phyloP scores from a whole-genome alignment of 2,329 filamentous ascomycete species.

The Hypoxylon sp. region DNA sequence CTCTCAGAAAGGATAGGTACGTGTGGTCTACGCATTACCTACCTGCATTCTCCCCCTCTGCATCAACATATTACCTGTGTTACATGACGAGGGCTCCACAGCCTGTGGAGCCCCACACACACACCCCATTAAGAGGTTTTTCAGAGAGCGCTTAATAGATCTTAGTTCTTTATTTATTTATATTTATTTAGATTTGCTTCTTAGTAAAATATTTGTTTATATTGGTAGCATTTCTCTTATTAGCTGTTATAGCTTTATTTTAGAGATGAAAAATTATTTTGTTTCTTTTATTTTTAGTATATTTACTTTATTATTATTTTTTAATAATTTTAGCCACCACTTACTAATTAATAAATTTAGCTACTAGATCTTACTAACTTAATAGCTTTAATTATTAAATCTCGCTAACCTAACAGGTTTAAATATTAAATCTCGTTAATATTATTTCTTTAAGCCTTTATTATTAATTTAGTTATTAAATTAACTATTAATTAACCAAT shows the following conservation, averaged over 20 bases:
- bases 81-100: too few species aligned
- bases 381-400: too few species aligned
- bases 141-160: too few species aligned
- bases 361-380: neutral
- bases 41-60: constrained; percentile 30
- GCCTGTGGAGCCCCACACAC: too few species aligned
- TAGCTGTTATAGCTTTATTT: too few species aligned
- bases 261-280: neutral
- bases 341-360: neutral
- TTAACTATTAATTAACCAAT: neutral
- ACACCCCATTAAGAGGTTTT: too few species aligned
- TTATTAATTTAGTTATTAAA: neutral
- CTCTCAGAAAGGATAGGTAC: constrained; percentile 19
- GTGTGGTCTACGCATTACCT: constrained; percentile 24
- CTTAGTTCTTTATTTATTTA: too few species aligned
- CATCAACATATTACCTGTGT: too few species aligned
- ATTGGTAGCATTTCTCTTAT: neutral
- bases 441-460: neutral
- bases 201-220: neutral
- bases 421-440: too few species aligned
- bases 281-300: neutral
- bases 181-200: neutral
- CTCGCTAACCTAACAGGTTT: too few species aligned
- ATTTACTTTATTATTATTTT: neutral
- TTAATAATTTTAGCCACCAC: neutral